These are phyloP conservation scores for Podospora conica DNA, from an alignment of 495 filamentous ascomycete species.

Conservation along the genomic window DNA sequence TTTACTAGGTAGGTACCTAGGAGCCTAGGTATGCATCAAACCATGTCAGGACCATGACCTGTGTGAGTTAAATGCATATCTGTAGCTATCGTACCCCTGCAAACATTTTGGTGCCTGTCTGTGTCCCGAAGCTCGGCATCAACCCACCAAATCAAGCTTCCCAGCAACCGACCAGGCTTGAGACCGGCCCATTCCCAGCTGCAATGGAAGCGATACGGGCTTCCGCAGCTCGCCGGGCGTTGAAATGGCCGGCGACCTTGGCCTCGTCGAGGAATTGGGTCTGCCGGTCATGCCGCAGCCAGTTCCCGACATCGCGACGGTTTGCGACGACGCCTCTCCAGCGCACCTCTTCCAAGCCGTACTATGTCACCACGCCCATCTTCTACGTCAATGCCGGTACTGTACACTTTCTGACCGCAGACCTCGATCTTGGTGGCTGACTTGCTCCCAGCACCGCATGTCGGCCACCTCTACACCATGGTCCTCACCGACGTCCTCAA, in stretches of 20 bases:
- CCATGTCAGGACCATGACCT: not conserved
- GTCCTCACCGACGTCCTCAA: constrained; percentile 86
- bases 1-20: too few species aligned
- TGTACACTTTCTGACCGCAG: constrained; percentile 6
- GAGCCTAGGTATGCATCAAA: not conserved
- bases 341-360: constrained; percentile 59
- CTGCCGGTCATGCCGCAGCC: constrained; percentile 15
- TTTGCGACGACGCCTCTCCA: not conserved
- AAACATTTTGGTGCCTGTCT: not conserved
- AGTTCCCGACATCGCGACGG: not conserved
- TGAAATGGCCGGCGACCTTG: constrained; percentile 12
- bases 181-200: not conserved
- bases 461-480: constrained; percentile 93
- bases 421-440: constrained; percentile 15
- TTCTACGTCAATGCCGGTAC: constrained; percentile 98
- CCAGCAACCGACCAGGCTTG: not conserved
- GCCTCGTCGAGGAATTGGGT: constrained; percentile 19
- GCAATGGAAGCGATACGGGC: constrained; percentile 19
- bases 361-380: constrained; percentile 93
- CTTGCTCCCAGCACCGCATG: constrained; percentile 64
- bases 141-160: not conserved
- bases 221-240: constrained; percentile 17
- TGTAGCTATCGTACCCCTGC: not conserved
- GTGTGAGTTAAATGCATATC: not conserved
- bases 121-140: not conserved